Evolutionary conservation across 2,329 filamentous ascomycete genomes (phyloP), one percentile per base, ranked within the genome.

Genomic region (Curvularia verruculosa): DNA sequence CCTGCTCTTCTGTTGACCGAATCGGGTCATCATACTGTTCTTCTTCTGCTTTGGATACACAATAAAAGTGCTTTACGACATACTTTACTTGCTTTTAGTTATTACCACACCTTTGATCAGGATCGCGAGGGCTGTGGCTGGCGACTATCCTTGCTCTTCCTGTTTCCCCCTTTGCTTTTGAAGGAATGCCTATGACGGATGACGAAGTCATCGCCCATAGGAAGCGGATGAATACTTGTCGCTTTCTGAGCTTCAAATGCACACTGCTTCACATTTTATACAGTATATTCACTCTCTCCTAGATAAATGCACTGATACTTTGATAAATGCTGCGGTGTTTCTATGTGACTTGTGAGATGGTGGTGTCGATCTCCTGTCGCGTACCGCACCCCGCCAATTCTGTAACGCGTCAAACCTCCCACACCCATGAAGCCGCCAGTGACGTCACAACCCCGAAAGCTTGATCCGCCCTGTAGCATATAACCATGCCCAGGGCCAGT

Each of bases 391-490:
- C 53, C 53, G 36, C 53, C 28, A 52, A 56, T 40, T 36, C 23
- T 19, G 40, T 23, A 41, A 50, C 41, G 53, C 53, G 53, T 52
- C 49, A 46, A 56, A 52, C 26, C 41, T 26, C 44, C 26, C 34
- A 29, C 49, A 34, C 40, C n/a, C 40, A 45, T 51, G 47, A 43
- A 43, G 40, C 40, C 40, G 31, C 39, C 10, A 29, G 31, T 56
- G 53, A 56, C 53, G 53, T 56, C 53, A 56, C 48, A 52, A n/a
- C n/a, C 37, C n/a, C 40, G 19, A 46, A 56, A 56, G 41, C 53
- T 43, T 56, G 53, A 56, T 52, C 44, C 43, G 40, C 46, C 23
- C 39, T 31, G 19, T 28, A 34, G 37, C 24, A 50, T 34, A 49
- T 50, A 56, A 34, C 48, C 48, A 41, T 15, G 34, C 26, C 26